Conservation (phyloP, 1,139 yeast genomes). For the Candida sp. region DNA sequence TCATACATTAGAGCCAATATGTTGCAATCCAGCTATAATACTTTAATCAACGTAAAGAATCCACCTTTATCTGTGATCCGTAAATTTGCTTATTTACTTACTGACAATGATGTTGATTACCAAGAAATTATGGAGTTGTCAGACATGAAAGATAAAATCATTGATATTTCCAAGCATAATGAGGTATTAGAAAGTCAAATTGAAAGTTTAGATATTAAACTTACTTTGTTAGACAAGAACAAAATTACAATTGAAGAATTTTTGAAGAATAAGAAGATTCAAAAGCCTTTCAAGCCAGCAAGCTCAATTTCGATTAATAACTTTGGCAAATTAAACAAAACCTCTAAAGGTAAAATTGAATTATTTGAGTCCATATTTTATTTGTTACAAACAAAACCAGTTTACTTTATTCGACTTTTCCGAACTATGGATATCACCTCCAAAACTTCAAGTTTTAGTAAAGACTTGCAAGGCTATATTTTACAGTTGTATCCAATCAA, state of each 20-base stretch:
- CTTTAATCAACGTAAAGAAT: slow-evolving; percentile 62
- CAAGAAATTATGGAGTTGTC: slow-evolving; percentile 75
- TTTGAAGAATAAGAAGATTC: slow-evolving; percentile 50
- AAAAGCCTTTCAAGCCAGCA: slow-evolving; percentile 18
- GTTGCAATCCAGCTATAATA: slow-evolving; percentile 71
- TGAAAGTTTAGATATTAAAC: slow-evolving; percentile 78
- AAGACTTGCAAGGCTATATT: slow-evolving; percentile 45
- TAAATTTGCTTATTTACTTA: slow-evolving; percentile 72
- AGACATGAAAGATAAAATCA: slow-evolving; percentile 62
- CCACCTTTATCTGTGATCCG: slow-evolving; percentile 80
- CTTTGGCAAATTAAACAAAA: slow-evolving; percentile 31
- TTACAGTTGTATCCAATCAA: slow-evolving; percentile 45
- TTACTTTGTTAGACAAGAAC: slow-evolving; percentile 73
- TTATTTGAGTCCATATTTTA: slow-evolving; percentile 77
- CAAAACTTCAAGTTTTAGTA: slow-evolving; percentile 16
- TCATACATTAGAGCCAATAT: slow-evolving; percentile 66
- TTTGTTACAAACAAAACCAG: slow-evolving; percentile 80
- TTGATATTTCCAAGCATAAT: slow-evolving; percentile 59
- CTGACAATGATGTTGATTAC: slow-evolving; percentile 72
- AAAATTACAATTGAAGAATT: slow-evolving; percentile 79
- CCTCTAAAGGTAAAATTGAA: slow-evolving; percentile 46
- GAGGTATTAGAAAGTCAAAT: slow-evolving; percentile 71
- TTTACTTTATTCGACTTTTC: slow-evolving; percentile 60
- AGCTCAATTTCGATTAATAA: slow-evolving; percentile 12
- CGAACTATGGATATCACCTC: slow-evolving; percentile 16